Base-by-base conservation (phyloP, 768 basidiomycete species). In the Suillus subaureus region DNA sequence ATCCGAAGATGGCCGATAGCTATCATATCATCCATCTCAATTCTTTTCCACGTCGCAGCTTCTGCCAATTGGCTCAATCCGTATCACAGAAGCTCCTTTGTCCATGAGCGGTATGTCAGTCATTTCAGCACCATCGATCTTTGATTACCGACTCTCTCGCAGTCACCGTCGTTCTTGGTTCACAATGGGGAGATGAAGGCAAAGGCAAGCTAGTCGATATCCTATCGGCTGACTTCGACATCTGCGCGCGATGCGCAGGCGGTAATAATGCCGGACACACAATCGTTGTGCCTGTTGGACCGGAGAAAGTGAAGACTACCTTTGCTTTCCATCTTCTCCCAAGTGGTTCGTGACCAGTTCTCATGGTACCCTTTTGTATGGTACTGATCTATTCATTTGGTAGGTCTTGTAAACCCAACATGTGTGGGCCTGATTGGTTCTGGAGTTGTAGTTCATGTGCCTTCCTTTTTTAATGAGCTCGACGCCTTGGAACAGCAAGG, bases 241-340 rank as follows among this genome's bases (percentile, higher is more conserved):
- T 99, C 75, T 99, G 96, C 72, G 97, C 96, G 23, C 87, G 97
- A 56, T 98, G 95, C 76, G 97, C 97, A 15, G 97, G 97, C 16
- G 97, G 97, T 13, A 99, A 98, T 82, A 99, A 99, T 75, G 97
- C 97, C 28, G 97, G 97, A 2, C 97, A 99, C 80, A 99, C 97
- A 28, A 98, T 99, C 77, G 91, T 99, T 68, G 93, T 89, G 6
- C 89, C 90, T 6, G 77, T 86, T 31, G 85, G 87, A 13, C 84
- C 88, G 55, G 86, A 93, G 66, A 85, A 86, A 54, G 81, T 87
- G 65, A 87, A 88, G 79, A 96, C 86, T 70, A 95, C 89, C 2
- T 98, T 92, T 79, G 96, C 96, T 45, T 99, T 99, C 78, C 97
- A 99, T 82, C 81, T 99, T 18, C 82, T 99, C 35, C 97, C 97